phyloP scores from a whole-genome alignment of 352 stramenopile genomes.

The Phytophthora uliginosa region DNA sequence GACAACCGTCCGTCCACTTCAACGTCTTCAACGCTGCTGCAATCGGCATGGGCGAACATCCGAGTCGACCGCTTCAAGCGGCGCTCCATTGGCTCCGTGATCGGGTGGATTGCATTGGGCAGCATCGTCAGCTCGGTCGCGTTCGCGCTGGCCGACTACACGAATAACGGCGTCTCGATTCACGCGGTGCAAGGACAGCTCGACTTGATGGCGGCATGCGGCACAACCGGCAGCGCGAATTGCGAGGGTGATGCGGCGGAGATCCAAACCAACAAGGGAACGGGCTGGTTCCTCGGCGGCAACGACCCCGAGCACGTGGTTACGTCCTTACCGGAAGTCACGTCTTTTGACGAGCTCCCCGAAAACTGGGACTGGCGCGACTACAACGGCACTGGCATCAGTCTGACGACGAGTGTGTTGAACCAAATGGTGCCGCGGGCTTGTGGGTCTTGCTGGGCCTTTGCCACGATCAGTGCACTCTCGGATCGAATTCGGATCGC shows the following conservation, averaged over 20 bases:
- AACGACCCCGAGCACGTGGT: slow-evolving; percentile 68
- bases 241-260: slow-evolving; percentile 27
- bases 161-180: slow-evolving; percentile 48
- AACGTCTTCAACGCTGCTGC: slow-evolving; percentile 20
- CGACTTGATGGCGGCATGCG: slow-evolving; percentile 61
- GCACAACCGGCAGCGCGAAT: slow-evolving; percentile 24
- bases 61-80: slow-evolving; percentile 49
- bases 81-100: slow-evolving; percentile 48
- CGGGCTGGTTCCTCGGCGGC: slow-evolving; percentile 72
- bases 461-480: slow-evolving; percentile 75
- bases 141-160: slow-evolving; percentile 46
- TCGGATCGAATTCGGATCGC: slow-evolving; percentile 86
- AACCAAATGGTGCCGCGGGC: slow-evolving; percentile 86
- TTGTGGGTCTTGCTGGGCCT: slow-evolving; percentile 86
- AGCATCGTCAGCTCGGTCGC: slow-evolving; percentile 53
- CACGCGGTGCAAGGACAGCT: slow-evolving; percentile 64
- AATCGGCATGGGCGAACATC: slow-evolving; percentile 27
- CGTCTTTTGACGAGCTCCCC: slow-evolving; percentile 71
- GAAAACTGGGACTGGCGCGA: slow-evolving; percentile 84
- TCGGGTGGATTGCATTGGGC: slow-evolving; percentile 66
- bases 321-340: slow-evolving; percentile 49
- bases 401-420: slow-evolving; percentile 75
- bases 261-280: slow-evolving; percentile 44
- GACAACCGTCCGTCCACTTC: slow-evolving; percentile 20
- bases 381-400: slow-evolving; percentile 83